Base-by-base conservation (phyloP, 129 eudicot species). In the Lactuca saligna region DNA sequence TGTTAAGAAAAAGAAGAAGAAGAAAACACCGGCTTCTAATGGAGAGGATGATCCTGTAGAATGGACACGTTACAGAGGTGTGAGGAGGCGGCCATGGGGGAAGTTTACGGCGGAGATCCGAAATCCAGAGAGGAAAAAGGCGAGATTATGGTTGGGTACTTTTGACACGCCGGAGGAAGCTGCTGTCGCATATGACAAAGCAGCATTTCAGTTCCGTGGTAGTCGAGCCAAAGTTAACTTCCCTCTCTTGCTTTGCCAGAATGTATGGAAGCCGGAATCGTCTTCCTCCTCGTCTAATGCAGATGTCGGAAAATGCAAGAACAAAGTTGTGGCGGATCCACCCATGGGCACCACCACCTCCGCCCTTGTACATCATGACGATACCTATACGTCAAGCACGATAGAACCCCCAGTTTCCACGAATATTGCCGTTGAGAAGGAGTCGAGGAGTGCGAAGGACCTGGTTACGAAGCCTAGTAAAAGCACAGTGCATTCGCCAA, bases 91-190 rank as follows among this genome's bases (percentile, higher is more conserved):
- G 44, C 88, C 87, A 11, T 83, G 84, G 87, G 87, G 87, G 57
- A 79, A 75, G 79, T 83, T 75, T 25, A 84, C 87, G 17, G 87
- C 87, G 8, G 87, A 83, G 71, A 79, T 83, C 11, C 71, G 82
- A 15, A 74, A 80, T 29, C 88, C 88, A 8, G 54, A n/a, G 53
- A 83, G 63, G 60, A 83, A 76, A 60, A 68, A 82, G 4, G 49
- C 79, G 33, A 76, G 84, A 33, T 49, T 76, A 37, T 83, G 88
- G 88, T 64, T 83, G 12, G 88, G 88, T 14, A 83, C 84, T 17
- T 83, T 79, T n/a, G 87, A 83, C 57, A 79, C 87, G 34, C 82
- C 84, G 6, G 82, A 83, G 75, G 84, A 83, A 57, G 88, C 88
- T 3, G 88, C 88, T 5, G 61, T 83, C 63, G 88, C 88, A 17